Evolutionary conservation across 106 monocot genomes (phyloP), one percentile per base, ranked within the genome.

Genomic region (Platanthera zijinensis): DNA sequence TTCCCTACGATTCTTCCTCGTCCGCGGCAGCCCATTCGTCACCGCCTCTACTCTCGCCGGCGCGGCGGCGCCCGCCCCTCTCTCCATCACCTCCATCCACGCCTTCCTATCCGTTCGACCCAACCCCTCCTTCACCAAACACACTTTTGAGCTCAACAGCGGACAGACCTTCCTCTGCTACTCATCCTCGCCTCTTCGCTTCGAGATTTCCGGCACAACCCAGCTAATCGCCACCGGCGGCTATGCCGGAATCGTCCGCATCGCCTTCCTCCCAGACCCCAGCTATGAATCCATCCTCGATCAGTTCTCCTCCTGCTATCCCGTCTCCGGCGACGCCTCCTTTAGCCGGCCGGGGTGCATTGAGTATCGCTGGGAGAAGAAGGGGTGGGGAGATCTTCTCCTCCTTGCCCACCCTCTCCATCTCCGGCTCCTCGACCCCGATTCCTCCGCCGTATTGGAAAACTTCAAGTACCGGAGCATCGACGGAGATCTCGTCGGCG

Each of bases 391-490:
- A 13, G 91, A 97, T 10, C 78, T 94, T 54, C 85, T 97, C 52
- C 74, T 97, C 71, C 94, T 97, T 45, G 94, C 89, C 0, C 91
- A 97, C 72, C 97, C 94, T 2, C 86, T 97, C 68, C 97, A 97
- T 71, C 81, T 92, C 48, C 73, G 79, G 6, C 86, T 95, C 17
- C 90, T 94, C 66, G 10, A 69, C 17, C 28, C 32, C 17, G 66
- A 30, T 30, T 73, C 76, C 69, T 82, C 75, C 22, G 14, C 74
- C 2, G 83, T 95, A 6, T 51, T 96, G 10, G 19, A 78, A 0
- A 81, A 87, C 46, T 81, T 92, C 80, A 88, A 78, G 82, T 96
- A 87, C 76, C 48, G 30, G 39, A 90, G 92, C 78, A 96, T 96
- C 72, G 95, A 96, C 39, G 95, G 95, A 11, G 89, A 90, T 15